Evolutionary conservation across 1,284 basidiomycete species (phyloP).

Genomic region (Pseudozyma pruni): DNA sequence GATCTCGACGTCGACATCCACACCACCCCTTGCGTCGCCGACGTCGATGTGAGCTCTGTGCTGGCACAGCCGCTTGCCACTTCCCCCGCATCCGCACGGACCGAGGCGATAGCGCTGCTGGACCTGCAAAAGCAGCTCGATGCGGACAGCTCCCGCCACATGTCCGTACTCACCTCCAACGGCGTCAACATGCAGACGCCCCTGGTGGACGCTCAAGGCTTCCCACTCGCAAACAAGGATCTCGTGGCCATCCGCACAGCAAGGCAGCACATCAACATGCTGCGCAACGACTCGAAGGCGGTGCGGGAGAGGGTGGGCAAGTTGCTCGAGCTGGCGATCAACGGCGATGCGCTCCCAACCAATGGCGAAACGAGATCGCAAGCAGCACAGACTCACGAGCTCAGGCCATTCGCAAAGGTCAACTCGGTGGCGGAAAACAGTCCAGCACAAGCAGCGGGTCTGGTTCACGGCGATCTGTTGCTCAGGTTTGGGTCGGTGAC

Average conservation of each 20-base stretch:
- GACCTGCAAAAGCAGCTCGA: conserved; percentile 42
- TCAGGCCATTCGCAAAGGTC: conserved; percentile 39
- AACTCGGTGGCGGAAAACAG: conserved; percentile 46
- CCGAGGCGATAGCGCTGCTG: conserved; percentile 33
- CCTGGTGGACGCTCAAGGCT: conserved; percentile 53
- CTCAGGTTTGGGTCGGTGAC: conserved; percentile 38
- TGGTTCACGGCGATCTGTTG: conserved; percentile 32
- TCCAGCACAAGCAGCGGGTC: conserved; percentile 44
- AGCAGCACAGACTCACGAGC: background rate
- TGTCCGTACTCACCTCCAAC: conserved; percentile 32
- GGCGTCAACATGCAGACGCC: conserved; percentile 42
- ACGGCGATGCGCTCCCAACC: conserved; percentile 14
- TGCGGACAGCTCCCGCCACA: conserved; percentile 30
- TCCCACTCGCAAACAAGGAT: conserved; percentile 54
- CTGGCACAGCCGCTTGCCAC: conserved; percentile 29
- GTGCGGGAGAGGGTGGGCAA: conserved; percentile 35
- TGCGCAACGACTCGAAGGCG: conserved; percentile 52
- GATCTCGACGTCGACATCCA: conserved; percentile 44
- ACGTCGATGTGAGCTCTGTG: conserved; percentile 28
- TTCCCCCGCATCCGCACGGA: conserved; percentile 18
- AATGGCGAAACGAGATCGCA: too few species aligned
- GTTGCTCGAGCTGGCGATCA: conserved; percentile 48
- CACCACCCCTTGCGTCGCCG: conserved; percentile 1
- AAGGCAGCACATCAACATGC: conserved; percentile 42
- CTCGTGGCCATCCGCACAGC: conserved; percentile 53